phyloP scores from a whole-genome alignment of 257 asterid genomes.

The Ligustrum vulgare region DNA sequence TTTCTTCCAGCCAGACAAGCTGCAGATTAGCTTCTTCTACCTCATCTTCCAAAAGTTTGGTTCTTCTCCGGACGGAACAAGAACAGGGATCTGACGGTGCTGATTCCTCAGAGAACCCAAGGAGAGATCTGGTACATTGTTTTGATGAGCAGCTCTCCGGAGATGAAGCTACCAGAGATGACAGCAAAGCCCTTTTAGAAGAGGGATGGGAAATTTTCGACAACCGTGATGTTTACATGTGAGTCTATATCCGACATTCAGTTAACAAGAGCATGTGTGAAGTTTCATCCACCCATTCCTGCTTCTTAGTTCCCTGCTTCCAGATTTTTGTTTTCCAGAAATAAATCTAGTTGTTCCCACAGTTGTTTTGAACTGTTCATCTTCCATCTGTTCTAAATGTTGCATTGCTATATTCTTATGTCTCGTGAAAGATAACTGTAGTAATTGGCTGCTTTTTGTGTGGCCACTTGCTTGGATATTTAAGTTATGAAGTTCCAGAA shows the following conservation, averaged over 20 bases:
- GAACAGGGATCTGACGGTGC: background rate
- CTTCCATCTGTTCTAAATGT: background rate
- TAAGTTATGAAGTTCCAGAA: background rate
- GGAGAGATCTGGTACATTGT: background rate
- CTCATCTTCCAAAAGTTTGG: background rate
- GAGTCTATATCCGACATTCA: background rate
- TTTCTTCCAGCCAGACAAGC: constrained; percentile 7
- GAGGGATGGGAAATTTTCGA: constrained; percentile 3
- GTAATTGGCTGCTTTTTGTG: background rate
- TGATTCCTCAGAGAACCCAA: background rate
- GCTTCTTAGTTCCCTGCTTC: background rate
- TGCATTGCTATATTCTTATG: background rate
- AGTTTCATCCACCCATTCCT: background rate
- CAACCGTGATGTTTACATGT: background rate
- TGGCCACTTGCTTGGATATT: background rate
- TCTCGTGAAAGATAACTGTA: background rate
- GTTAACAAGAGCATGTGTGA: background rate
- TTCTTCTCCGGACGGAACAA: background rate
- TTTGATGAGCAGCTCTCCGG: background rate
- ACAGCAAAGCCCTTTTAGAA: background rate
- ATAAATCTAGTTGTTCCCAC: background rate
- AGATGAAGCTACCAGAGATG: background rate
- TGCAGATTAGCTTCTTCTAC: constrained; percentile 5
- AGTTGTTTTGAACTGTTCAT: background rate
- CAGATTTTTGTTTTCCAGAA: background rate